A percentile compares a stretch with the other conserved stretches of the same genome.
phyloP scores from a whole-genome alignment of 2,329 filamentous ascomycete genomes.

The Arachnomyces sp. region DNA sequence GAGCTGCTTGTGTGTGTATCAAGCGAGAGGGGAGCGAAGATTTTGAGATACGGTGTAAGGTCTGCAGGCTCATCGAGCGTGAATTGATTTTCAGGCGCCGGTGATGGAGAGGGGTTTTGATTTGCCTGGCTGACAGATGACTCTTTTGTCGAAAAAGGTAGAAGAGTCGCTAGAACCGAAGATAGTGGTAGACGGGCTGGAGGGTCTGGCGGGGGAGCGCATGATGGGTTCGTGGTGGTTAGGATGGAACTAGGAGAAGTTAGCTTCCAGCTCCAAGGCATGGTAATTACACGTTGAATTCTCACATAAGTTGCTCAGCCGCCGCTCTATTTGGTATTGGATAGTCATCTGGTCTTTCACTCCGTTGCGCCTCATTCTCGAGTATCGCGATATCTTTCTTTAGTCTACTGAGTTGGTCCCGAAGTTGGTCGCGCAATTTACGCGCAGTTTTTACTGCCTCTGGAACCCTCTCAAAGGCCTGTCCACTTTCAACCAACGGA shows the following conservation, averaged over 20 bases:
- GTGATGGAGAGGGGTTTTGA: conserved; percentile 21
- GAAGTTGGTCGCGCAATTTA: conserved; percentile 46
- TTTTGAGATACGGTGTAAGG: conserved; percentile 60
- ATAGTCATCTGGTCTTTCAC: conserved; percentile 33
- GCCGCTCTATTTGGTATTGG: conserved; percentile 28
- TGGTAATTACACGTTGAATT: background rate
- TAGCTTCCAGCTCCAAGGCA: conserved; percentile 7
- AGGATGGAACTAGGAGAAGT: conserved; percentile 27
- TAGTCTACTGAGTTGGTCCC: conserved; percentile 49
- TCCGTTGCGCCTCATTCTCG: conserved; percentile 51
- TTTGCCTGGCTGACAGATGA: conserved; percentile 10
- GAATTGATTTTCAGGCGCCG: conserved; percentile 57
- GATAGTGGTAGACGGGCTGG: conserved; percentile 23
- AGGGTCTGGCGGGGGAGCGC: conserved; percentile 14
- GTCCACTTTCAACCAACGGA: conserved; percentile 3
- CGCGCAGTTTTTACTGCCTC: conserved; percentile 39
- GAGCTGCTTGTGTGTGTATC: conserved; percentile 20
- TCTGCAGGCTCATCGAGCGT: conserved; percentile 46
- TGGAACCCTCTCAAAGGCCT: conserved; percentile 10
- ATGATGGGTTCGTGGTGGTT: conserved; percentile 20
- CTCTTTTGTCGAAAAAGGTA: conserved; percentile 29
- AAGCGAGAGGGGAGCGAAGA: conserved; percentile 63
- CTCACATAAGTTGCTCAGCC: conserved; percentile 28
- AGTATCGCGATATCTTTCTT: conserved; percentile 53
- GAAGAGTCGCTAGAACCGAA: conserved; percentile 31